Percentiles rank a stretch among this genome's conserved stretches.
These are phyloP conservation scores for Amphichorda felina DNA, from an alignment of 2,329 filamentous ascomycete genomes.

Conservation along the genomic window DNA sequence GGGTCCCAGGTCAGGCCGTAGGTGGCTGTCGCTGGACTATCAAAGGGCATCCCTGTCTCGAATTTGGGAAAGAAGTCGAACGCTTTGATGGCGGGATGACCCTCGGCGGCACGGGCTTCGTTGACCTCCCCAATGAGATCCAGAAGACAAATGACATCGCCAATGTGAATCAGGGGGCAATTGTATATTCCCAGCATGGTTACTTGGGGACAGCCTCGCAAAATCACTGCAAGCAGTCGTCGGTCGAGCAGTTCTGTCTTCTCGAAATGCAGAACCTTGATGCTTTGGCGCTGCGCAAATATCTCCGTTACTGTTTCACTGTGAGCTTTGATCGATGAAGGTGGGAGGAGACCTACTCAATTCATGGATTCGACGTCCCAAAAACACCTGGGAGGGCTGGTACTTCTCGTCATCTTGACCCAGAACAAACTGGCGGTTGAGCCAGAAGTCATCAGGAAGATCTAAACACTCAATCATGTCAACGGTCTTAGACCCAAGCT, in stretches of 20 bases:
- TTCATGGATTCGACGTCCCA: neutral
- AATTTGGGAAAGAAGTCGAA: slow-evolving; percentile 23
- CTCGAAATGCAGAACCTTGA: slow-evolving; percentile 16
- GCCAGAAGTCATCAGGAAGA: neutral
- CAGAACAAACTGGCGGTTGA: neutral
- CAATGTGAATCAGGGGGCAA: slow-evolving; percentile 23
- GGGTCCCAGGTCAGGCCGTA: slow-evolving; percentile 19
- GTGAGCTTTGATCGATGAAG: neutral
- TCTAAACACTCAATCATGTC: neutral
- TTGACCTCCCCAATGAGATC: slow-evolving; percentile 25
- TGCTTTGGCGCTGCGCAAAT: slow-evolving; percentile 5
- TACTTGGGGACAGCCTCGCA: slow-evolving; percentile 17
- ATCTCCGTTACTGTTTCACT: neutral
- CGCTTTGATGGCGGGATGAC: slow-evolving; percentile 7
- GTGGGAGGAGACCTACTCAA: neutral
- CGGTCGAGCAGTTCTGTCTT: slow-evolving; percentile 18
- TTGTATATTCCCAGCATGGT: slow-evolving; percentile 22
- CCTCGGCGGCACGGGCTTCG: slow-evolving; percentile 6
- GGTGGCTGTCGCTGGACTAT: neutral
- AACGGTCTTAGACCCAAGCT: neutral
- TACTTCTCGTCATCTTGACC: neutral
- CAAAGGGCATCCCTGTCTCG: slow-evolving; percentile 13
- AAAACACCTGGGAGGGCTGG: neutral
- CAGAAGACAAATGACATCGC: slow-evolving; percentile 18
- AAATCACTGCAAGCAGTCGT: slow-evolving; percentile 19